A percentile compares a stretch with the other conserved stretches of the same genome.
Evolutionary conservation across 2,329 filamentous ascomycete genomes (phyloP).

Genomic region (Davidsoniella virescens): DNA sequence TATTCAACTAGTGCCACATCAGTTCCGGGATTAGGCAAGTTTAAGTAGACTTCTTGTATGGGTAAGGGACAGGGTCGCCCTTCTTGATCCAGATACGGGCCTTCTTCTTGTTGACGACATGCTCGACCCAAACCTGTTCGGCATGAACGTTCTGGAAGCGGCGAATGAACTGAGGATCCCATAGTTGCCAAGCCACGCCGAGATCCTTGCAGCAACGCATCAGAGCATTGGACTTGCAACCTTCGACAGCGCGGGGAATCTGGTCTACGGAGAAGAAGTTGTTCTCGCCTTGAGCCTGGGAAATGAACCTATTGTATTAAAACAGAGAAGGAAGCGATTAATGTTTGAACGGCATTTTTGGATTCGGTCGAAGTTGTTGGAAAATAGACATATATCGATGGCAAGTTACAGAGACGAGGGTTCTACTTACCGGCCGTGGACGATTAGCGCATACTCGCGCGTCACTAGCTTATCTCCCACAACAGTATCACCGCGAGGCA

Average conservation of each 20-base stretch:
- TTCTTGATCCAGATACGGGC: slow-evolving; percentile 76
- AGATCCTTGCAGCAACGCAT: slow-evolving; percentile 98
- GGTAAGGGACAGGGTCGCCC: slow-evolving; percentile 48
- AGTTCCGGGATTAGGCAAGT: background rate
- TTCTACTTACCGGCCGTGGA: slow-evolving; percentile 60
- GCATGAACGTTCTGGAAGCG: slow-evolving; percentile 60
- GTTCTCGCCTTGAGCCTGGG: slow-evolving; percentile 85
- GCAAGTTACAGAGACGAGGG: background rate
- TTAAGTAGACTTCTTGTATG: slow-evolving; percentile 29
- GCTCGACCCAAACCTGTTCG: slow-evolving; percentile 79
- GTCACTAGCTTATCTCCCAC: slow-evolving; percentile 71
- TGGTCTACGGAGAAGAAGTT: slow-evolving; percentile 80
- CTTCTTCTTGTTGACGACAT: slow-evolving; percentile 72
- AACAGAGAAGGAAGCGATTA: slow-evolving; percentile 1
- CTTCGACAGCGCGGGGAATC: slow-evolving; percentile 87
- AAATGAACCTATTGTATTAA: slow-evolving; percentile 53
- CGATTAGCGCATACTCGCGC: slow-evolving; percentile 83
- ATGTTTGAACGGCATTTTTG: background rate
- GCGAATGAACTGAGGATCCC: slow-evolving; percentile 85
- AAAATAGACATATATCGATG: background rate
- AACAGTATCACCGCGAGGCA: slow-evolving; percentile 69
- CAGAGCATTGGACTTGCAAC: slow-evolving; percentile 92
- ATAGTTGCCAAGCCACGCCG: slow-evolving; percentile 84
- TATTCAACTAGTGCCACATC: too few species aligned
- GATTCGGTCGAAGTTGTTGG: background rate